Percentiles rank a stretch among this genome's conserved stretches.
phyloP scores from a whole-genome alignment of 176 grass and related monocot genomes.

The Raddia guianensis region DNA sequence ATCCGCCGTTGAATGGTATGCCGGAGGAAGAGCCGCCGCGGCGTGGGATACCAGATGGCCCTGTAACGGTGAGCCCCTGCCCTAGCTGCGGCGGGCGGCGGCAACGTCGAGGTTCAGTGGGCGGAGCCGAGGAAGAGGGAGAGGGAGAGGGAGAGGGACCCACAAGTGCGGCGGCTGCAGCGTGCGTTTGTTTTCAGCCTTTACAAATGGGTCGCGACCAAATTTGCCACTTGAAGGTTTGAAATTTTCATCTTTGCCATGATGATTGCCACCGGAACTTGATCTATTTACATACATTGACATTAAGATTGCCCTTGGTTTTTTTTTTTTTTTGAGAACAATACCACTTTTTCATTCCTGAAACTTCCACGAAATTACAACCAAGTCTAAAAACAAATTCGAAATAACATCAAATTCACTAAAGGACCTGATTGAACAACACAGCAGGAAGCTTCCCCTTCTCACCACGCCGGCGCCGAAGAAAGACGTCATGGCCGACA shows the following conservation, averaged over 20 bases:
- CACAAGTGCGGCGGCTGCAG: background rate
- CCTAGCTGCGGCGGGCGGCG: slow-evolving; percentile 1
- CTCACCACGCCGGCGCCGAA: too few relatives aligned
- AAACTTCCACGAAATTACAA: too few relatives aligned
- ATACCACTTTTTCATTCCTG: too few relatives aligned
- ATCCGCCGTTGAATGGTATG: background rate
- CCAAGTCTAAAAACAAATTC: too few relatives aligned
- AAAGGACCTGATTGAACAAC: too few relatives aligned
- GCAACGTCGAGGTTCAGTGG: background rate
- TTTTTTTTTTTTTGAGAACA: too few relatives aligned
- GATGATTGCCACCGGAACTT: background rate
- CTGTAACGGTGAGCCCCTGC: background rate
- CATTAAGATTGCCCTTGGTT: background rate
- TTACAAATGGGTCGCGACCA: slow-evolving; percentile 29
- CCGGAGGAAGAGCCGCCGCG: background rate
- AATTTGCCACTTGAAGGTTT: slow-evolving; percentile 21
- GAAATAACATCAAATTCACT: too few relatives aligned
- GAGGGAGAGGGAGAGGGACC: background rate
- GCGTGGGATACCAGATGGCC: background rate
- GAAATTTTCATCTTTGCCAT: slow-evolving; percentile 42
- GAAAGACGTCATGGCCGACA: too few relatives aligned
- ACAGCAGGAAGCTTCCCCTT: too few relatives aligned
- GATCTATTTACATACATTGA: background rate
- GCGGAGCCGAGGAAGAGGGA: background rate
- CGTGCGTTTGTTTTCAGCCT: background rate